A percentile compares a stretch with the other conserved stretches of the same genome.
These are phyloP conservation scores for Tympanopsis confertula DNA, from an alignment of 2,329 filamentous ascomycete species.

Conservation along the genomic window DNA sequence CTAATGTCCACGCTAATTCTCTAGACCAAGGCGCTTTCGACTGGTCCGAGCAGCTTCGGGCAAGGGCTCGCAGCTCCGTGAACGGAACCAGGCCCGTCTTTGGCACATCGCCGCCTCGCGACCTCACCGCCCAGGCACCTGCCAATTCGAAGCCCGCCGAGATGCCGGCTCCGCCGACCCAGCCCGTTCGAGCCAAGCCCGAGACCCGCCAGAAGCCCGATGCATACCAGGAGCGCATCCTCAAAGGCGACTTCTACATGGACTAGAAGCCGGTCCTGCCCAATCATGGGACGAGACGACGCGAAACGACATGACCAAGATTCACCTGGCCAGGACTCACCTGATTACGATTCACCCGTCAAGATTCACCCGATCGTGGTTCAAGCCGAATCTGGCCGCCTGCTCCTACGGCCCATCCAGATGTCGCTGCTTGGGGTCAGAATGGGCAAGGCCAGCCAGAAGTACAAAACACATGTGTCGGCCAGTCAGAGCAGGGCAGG, in stretches of 20 bases:
- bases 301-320: too few species aligned
- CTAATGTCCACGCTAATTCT: conserved; percentile 46
- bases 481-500: too few species aligned
- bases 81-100: conserved; percentile 43
- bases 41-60: conserved; percentile 91
- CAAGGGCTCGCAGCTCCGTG: conserved; percentile 73
- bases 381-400: too few species aligned
- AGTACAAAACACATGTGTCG: too few species aligned
- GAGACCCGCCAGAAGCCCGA: conserved; percentile 64
- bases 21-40: conserved; percentile 80
- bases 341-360: too few species aligned
- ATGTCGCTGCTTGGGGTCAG: too few species aligned
- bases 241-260: conserved; percentile 98
- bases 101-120: conserved; percentile 34
- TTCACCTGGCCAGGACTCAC: too few species aligned
- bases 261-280: too few species aligned
- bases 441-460: too few species aligned
- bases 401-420: too few species aligned
- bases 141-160: conserved; percentile 60
- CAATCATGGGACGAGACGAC: too few species aligned
- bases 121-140: conserved; percentile 29
- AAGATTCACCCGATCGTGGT: too few species aligned
- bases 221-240: conserved; percentile 88
- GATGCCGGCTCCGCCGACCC: conserved; percentile 43
- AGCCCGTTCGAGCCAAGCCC: conserved; percentile 31